These are phyloP conservation scores for Logfia minima DNA, from an alignment of 129 eudicot species.

Conservation along the genomic window DNA sequence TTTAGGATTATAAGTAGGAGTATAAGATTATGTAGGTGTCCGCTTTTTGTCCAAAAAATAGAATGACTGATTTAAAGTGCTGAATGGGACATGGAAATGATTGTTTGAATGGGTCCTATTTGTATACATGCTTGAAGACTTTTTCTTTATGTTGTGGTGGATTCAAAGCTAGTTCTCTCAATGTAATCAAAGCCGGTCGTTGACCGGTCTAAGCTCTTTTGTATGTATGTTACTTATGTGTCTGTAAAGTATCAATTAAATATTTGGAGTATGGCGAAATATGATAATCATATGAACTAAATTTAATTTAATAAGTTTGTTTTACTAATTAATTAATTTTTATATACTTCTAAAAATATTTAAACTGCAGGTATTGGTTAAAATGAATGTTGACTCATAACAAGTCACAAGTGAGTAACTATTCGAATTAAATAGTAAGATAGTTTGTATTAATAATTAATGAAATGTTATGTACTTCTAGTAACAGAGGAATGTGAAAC, in stretches of 20 bases:
- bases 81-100: slow-evolving; percentile 40
- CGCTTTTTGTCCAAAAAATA: background rate
- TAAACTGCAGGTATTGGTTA: no score
- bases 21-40: background rate
- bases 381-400: no score
- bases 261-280: background rate
- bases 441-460: no score
- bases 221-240: no score
- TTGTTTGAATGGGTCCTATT: slow-evolving; percentile 27
- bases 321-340: no score
- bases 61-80: background rate
- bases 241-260: no score
- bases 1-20: background rate
- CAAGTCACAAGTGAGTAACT: no score
- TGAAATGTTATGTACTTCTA: no score
- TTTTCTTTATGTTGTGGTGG: slow-evolving; percentile 30
- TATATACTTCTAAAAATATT: no score
- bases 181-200: slow-evolving; percentile 22
- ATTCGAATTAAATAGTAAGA: no score
- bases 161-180: slow-evolving; percentile 2
- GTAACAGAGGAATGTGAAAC: no score
- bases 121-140: slow-evolving; percentile 28
- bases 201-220: slow-evolving; percentile 14
- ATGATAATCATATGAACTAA: background rate
- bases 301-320: no score